A percentile compares a stretch with the other conserved stretches of the same genome.
These are phyloP conservation scores for Hanseniaspora occidentalis DNA, from an alignment of 805 yeast genomes.

Conservation along the genomic window DNA sequence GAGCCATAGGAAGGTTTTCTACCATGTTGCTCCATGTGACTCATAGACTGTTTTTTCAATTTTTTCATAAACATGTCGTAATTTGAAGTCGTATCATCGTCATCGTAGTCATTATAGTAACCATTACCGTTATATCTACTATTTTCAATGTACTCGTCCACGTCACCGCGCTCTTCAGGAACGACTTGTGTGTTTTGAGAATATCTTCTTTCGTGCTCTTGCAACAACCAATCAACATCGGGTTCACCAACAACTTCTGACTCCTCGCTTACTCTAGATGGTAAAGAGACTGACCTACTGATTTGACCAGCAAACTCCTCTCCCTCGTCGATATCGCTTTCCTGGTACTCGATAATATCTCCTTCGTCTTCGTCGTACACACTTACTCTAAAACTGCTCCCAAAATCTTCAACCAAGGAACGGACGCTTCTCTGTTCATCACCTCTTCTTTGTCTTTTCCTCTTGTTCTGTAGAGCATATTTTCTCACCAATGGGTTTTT, in stretches of 20 bases:
- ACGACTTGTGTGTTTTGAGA: conserved; percentile 10
- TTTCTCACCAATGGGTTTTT: conserved; percentile 27
- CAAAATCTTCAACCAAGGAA: conserved; percentile 28
- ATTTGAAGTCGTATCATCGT: conserved; percentile 12
- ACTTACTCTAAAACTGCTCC: conserved; percentile 16
- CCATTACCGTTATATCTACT: background rate
- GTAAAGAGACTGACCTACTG: conserved; percentile 30
- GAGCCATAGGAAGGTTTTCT: conserved; percentile 21
- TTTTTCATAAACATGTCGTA: conserved; percentile 23
- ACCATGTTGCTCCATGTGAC: background rate
- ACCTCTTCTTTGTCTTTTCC: conserved; percentile 15
- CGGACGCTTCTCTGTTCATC: conserved; percentile 28
- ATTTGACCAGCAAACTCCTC: conserved; percentile 25
- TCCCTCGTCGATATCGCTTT: conserved; percentile 13
- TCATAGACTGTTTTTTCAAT: conserved; percentile 13
- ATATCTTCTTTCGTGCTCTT: conserved; percentile 29
- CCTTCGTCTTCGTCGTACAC: background rate
- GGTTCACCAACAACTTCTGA: conserved; percentile 16
- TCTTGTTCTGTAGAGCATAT: conserved; percentile 3
- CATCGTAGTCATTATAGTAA: background rate
- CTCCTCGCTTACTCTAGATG: conserved; percentile 27
- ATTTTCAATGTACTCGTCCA: conserved; percentile 5
- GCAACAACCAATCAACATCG: conserved; percentile 28
- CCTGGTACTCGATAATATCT: conserved; percentile 13
- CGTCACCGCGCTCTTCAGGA: background rate